phyloP scores from a whole-genome alignment of 441 rosid genomes.

The Croton setiger region DNA sequence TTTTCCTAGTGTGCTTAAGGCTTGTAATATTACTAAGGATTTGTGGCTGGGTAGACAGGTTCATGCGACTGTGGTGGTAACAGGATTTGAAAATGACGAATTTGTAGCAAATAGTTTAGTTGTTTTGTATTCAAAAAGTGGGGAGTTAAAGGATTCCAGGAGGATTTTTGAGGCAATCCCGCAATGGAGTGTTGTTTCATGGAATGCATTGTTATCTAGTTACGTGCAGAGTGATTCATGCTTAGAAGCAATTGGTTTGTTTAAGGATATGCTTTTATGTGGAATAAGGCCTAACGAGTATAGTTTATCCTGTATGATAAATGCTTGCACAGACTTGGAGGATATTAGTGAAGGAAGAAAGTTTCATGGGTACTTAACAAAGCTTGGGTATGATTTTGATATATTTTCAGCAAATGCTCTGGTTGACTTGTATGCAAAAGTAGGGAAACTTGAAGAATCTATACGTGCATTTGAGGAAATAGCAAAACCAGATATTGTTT shows the following conservation, averaged over 20 bases:
- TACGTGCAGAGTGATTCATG: slow-evolving; percentile 46
- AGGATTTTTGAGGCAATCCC: slow-evolving; percentile 47
- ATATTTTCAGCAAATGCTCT: slow-evolving; percentile 60
- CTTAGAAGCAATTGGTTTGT: slow-evolving; percentile 45
- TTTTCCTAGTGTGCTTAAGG: slow-evolving; percentile 60
- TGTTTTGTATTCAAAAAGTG: slow-evolving; percentile 59
- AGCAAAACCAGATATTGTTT: slow-evolving; percentile 49
- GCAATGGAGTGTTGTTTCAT: slow-evolving; percentile 49
- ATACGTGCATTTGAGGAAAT: slow-evolving; percentile 43
- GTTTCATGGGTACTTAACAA: slow-evolving; percentile 48
- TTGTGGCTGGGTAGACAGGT: slow-evolving; percentile 55
- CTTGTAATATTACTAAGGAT: slow-evolving; percentile 44
- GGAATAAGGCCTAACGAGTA: slow-evolving; percentile 60
- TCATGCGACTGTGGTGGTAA: slow-evolving; percentile 49
- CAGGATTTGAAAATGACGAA: slow-evolving; percentile 59
- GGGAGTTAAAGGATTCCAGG: slow-evolving; percentile 46
- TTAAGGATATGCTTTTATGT: slow-evolving; percentile 48
- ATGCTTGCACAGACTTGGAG: slow-evolving; percentile 54
- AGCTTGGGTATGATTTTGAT: slow-evolving; percentile 51
- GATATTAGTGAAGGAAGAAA: slow-evolving; percentile 44
- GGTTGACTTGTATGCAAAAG: slow-evolving; percentile 73
- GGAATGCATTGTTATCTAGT: slow-evolving; percentile 64
- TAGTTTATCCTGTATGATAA: slow-evolving; percentile 61
- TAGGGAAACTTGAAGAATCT: slow-evolving; percentile 45
- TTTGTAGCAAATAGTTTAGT: slow-evolving; percentile 61